phyloP scores from a whole-genome alignment of 345 rosid genomes.

The Fremontodendron californicum region DNA sequence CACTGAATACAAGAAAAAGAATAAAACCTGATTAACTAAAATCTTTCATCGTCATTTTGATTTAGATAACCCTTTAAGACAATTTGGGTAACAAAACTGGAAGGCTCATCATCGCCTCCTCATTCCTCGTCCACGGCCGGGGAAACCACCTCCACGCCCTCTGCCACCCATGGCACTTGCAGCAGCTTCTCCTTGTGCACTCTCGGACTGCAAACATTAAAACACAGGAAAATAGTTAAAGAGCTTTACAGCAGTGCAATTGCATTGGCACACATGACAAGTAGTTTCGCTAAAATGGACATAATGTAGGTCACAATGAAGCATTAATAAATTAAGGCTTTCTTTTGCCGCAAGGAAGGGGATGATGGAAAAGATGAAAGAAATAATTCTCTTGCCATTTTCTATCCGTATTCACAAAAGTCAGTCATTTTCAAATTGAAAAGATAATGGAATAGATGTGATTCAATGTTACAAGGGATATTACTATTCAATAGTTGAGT shows the following conservation, averaged over 20 bases:
- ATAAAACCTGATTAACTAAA: too few relatives aligned
- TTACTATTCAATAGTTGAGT: too few relatives aligned
- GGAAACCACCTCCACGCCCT: conserved; percentile 72
- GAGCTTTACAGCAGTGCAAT: background rate
- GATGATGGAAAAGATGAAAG: background rate
- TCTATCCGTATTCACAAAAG: too few relatives aligned
- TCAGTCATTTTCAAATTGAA: too few relatives aligned
- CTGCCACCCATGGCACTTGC: conserved; percentile 88
- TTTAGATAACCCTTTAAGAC: too few relatives aligned
- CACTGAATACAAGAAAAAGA: too few relatives aligned
- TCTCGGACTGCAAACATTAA: conserved; percentile 71
- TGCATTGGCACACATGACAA: background rate
- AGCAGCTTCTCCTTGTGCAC: conserved; percentile 96
- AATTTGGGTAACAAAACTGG: background rate
- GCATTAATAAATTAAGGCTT: background rate
- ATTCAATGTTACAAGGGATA: too few relatives aligned
- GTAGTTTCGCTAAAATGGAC: background rate
- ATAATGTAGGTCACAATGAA: background rate
- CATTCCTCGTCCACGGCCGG: conserved; percentile 98
- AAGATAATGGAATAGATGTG: too few relatives aligned
- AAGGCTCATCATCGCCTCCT: conserved; percentile 74
- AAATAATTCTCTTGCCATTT: background rate
- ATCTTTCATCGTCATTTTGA: too few relatives aligned
- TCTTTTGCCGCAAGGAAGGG: background rate
- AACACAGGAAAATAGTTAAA: conserved; percentile 2